These are phyloP conservation scores for Laetiporus sulphureus DNA, from an alignment of 1,284 basidiomycete species.

Conservation along the genomic window DNA sequence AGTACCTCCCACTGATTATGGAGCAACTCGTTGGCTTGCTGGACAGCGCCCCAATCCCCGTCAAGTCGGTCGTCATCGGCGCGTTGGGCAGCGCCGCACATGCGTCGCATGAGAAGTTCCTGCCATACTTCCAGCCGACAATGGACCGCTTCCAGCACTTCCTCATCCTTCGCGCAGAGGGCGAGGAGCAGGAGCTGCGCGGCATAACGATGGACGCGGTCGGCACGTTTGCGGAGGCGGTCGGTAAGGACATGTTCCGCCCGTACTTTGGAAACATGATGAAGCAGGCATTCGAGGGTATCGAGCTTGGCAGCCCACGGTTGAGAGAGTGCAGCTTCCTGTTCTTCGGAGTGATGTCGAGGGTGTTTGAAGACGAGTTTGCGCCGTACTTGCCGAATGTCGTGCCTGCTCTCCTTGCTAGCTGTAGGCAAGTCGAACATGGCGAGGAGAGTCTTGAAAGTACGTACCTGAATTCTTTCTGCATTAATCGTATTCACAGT, in stretches of 20 bases:
- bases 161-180: conserved; percentile 75
- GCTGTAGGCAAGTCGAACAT: conserved; percentile 82
- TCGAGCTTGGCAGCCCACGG: conserved; percentile 82
- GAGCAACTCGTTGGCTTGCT: conserved; percentile 88
- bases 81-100: conserved; percentile 98
- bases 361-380: conserved; percentile 95
- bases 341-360: conserved; percentile 97
- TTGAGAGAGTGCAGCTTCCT: conserved; percentile 96
- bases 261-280: conserved; percentile 96
- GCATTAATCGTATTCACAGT: too few relatives aligned
- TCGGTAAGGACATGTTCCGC: conserved; percentile 90
- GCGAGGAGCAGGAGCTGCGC: conserved; percentile 89
- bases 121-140: conserved; percentile 92
- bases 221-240: conserved; percentile 96
- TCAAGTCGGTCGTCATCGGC: conserved; percentile 96
- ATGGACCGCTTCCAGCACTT: conserved; percentile 90
- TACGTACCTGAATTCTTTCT: conserved; percentile 20
- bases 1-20: conserved; percentile 95
- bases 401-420: conserved; percentile 81
- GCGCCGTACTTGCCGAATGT: conserved; percentile 83
- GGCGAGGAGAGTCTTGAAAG: conserved; percentile 50
- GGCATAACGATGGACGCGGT: conserved; percentile 98
- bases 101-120: conserved; percentile 90
- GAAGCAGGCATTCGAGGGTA: conserved; percentile 90
- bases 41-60: conserved; percentile 76